These are phyloP conservation scores for Thraustochytrium striatum DNA, from an alignment of 352 stramenopile species.

Conservation along the genomic window DNA sequence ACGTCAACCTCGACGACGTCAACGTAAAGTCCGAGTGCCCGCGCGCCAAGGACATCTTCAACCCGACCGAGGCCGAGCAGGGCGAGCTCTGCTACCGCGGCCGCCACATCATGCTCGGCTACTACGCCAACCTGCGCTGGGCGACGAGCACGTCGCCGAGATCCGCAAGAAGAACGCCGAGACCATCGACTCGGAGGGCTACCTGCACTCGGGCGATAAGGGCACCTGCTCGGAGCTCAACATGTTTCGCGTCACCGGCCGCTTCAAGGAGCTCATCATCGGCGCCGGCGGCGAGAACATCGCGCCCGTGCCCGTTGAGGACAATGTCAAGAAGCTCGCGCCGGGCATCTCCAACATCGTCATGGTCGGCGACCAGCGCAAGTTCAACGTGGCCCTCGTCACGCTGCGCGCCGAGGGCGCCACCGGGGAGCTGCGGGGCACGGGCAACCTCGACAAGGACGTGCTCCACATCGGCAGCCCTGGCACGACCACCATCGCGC, in stretches of 20 bases:
- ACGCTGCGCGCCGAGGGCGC: conserved; percentile 74
- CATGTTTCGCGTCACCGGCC: conserved; percentile 58
- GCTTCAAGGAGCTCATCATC: conserved; percentile 63
- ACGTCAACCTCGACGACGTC: conserved; percentile 24
- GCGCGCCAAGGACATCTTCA: conserved; percentile 40
- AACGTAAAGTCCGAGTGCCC: not conserved
- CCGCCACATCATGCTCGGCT: conserved; percentile 69
- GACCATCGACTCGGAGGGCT: conserved; percentile 84
- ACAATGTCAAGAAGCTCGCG: conserved; percentile 80
- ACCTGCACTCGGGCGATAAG: conserved; percentile 86
- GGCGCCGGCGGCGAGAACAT: conserved; percentile 93
- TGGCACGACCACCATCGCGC: conserved; percentile 67
- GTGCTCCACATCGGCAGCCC: conserved; percentile 65
- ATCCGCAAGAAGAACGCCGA: conserved; percentile 64
- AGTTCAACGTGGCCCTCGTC: conserved; percentile 82
- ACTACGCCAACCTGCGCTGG: conserved; percentile 60
- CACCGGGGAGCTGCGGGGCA: conserved; percentile 67
- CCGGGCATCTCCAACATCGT: conserved; percentile 80
- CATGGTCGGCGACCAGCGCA: conserved; percentile 83
- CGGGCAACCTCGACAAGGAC: conserved; percentile 70
- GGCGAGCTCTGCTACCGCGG: conserved; percentile 61
- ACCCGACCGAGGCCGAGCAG: conserved; percentile 45
- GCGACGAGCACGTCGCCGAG: conserved; percentile 48
- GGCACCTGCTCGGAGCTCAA: conserved; percentile 72
- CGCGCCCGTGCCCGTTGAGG: conserved; percentile 81